Evolutionary conservation across 1,284 basidiomycete species (phyloP).

Genomic region (Golubevia sp.): DNA sequence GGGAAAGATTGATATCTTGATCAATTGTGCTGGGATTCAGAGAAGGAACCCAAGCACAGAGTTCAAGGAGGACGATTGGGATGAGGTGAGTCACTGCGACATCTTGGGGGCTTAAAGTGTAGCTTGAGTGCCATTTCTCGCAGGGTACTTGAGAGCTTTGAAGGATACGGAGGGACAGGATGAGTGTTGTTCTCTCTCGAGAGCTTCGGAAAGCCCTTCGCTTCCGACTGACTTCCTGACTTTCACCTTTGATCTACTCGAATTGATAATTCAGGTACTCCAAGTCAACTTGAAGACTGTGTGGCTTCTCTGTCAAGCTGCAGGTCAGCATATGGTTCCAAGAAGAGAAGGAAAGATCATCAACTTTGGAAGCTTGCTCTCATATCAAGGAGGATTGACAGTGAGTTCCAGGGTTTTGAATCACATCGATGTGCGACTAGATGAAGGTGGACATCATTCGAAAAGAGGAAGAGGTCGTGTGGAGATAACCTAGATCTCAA

Average conservation of each 20-base stretch:
- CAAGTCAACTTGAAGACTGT: slow-evolving; percentile 48
- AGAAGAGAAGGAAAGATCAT: slow-evolving; percentile 41
- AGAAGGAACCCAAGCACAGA: slow-evolving; percentile 77
- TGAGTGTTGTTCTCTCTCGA: slow-evolving; percentile 65
- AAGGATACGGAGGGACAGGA: neutral
- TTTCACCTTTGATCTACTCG: slow-evolving; percentile 6
- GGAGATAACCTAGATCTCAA: neutral
- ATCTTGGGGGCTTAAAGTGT: too few relatives aligned
- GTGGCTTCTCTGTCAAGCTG: slow-evolving; percentile 36
- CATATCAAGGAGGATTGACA: slow-evolving; percentile 54
- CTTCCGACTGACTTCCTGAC: too few relatives aligned
- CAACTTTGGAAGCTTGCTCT: slow-evolving; percentile 48
- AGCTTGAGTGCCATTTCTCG: too few relatives aligned
- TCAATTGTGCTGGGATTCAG: slow-evolving; percentile 95
- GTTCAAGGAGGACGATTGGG: slow-evolving; percentile 85
- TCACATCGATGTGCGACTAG: too few relatives aligned
- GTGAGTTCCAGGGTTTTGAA: slow-evolving; percentile 7
- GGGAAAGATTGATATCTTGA: slow-evolving; percentile 76
- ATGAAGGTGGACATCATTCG: slow-evolving; percentile 17
- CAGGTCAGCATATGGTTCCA: slow-evolving; percentile 39
- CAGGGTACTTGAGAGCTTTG: neutral
- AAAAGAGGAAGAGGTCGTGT: slow-evolving; percentile 10
- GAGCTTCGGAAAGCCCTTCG: neutral
- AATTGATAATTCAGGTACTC: slow-evolving; percentile 19
- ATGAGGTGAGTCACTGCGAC: slow-evolving; percentile 70